Evolutionary conservation across 208 protist genomes (phyloP).

Genomic region (Wallacemonas sp.): DNA sequence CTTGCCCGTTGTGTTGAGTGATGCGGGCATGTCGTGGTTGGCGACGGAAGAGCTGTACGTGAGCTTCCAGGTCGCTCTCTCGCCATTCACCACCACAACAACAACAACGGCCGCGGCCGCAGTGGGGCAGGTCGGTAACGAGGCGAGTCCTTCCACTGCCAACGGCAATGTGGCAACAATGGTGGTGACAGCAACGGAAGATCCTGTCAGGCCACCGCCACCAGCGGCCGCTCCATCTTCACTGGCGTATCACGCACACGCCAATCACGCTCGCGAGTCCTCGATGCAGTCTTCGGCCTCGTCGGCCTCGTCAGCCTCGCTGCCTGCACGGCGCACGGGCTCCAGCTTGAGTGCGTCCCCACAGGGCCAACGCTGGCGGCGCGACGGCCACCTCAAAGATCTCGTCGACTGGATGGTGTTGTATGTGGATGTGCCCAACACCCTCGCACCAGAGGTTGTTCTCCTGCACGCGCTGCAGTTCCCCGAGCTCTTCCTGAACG

Average conservation of each 20-base stretch:
- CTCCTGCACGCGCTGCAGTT: background rate
- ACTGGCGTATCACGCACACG: background rate
- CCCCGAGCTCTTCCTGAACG: slow-evolving; percentile 7
- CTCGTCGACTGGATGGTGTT: slow-evolving; percentile 8
- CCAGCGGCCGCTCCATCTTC: too few relatives aligned
- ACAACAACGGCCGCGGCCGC: too few relatives aligned
- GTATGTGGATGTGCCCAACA: slow-evolving; percentile 5
- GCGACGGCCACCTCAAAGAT: background rate
- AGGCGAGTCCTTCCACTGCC: too few relatives aligned
- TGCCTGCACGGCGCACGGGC: background rate
- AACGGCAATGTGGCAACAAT: too few relatives aligned
- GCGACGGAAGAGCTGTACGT: slow-evolving; percentile 24
- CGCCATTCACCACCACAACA: background rate
- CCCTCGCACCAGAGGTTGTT: background rate
- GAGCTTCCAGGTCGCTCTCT: background rate
- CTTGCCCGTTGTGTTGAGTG: slow-evolving; percentile 26
- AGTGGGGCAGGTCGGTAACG: too few relatives aligned
- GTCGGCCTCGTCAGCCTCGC: background rate
- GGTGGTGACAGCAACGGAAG: too few relatives aligned
- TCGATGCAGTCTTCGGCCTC: background rate
- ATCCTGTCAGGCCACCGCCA: too few relatives aligned
- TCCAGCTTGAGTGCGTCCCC: background rate
- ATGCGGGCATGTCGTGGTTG: slow-evolving; percentile 44
- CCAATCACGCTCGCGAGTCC: background rate
- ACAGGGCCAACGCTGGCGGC: slow-evolving; percentile 6